Evolutionary conservation across 164 flowering plant species (phyloP).

Genomic region (Cinnamomum micranthum): DNA sequence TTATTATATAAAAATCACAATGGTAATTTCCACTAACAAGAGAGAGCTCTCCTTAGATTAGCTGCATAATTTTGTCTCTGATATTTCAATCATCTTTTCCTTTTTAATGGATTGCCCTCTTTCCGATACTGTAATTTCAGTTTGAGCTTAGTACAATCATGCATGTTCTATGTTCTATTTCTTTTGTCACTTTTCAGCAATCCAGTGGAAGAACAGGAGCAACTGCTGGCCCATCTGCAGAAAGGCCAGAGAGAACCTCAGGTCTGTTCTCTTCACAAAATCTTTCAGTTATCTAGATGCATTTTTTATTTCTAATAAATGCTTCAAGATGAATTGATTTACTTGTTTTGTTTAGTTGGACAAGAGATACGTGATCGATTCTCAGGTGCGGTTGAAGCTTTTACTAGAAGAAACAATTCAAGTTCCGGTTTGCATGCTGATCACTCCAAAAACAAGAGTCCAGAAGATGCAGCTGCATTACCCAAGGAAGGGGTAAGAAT

Average conservation of each 20-base stretch:
- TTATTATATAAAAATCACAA: too few relatives aligned
- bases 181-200: slow-evolving; percentile 19
- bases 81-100: too few relatives aligned
- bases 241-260: slow-evolving; percentile 24
- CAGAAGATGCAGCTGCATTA: slow-evolving; percentile 20
- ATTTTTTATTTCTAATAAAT: not conserved
- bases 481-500: slow-evolving; percentile 22
- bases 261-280: slow-evolving; percentile 17
- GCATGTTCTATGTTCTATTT: not conserved
- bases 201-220: slow-evolving; percentile 31
- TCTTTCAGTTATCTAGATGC: not conserved
- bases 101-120: not conserved
- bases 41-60: too few relatives aligned
- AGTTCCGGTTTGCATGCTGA: slow-evolving; percentile 37
- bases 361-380: slow-evolving; percentile 48
- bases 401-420: slow-evolving; percentile 38
- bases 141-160: not conserved
- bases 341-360: slow-evolving; percentile 29
- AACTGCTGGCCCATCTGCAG: slow-evolving; percentile 35
- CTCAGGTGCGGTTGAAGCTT: slow-evolving; percentile 52
- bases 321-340: not conserved
- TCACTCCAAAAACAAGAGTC: slow-evolving; percentile 31
- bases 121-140: not conserved
- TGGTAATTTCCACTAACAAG: too few relatives aligned
- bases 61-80: too few relatives aligned